Evolutionary conservation across 2,329 filamentous ascomycete genomes (phyloP).

Genomic region (Fusarium praegraminearum): DNA sequence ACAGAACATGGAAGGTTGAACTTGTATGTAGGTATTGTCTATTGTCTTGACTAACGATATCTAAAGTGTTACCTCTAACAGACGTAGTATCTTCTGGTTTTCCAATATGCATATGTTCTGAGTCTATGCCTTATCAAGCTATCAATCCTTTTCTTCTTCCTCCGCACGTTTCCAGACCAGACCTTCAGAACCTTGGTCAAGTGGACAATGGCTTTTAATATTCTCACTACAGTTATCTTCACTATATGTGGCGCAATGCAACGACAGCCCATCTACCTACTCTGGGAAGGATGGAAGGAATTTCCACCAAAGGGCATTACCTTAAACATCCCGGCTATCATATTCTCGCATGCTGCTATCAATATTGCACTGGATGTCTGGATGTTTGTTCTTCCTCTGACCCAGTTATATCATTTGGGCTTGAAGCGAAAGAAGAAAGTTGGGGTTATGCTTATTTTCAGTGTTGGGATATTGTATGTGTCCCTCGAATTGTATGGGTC

Average conservation of each 20-base stretch:
- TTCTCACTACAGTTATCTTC: neutral
- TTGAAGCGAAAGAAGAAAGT: neutral
- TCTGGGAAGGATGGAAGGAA: neutral
- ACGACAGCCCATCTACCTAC: neutral
- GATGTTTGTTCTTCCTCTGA: conserved; percentile 13
- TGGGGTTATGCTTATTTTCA: conserved; percentile 4
- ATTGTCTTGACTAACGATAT: no score
- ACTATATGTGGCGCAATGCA: neutral
- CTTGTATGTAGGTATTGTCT: no score
- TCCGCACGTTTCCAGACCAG: neutral
- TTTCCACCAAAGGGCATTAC: neutral
- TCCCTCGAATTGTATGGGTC: fast-evolving
- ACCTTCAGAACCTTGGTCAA: neutral
- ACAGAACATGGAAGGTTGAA: neutral
- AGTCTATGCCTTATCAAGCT: conserved; percentile 1
- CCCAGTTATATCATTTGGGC: neutral
- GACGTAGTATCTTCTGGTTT: fast-evolving
- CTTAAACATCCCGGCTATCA: neutral
- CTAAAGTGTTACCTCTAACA: fast-evolving
- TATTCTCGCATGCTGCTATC: neutral
- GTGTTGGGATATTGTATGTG: conserved; percentile 8
- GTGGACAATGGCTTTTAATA: neutral
- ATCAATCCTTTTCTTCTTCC: conserved; percentile 1
- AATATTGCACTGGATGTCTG: conserved; percentile 7
- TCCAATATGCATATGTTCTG: neutral